Evolutionary conservation across 148 eudicot species (phyloP).

Genomic region (Rhododendron ferrugineum): DNA sequence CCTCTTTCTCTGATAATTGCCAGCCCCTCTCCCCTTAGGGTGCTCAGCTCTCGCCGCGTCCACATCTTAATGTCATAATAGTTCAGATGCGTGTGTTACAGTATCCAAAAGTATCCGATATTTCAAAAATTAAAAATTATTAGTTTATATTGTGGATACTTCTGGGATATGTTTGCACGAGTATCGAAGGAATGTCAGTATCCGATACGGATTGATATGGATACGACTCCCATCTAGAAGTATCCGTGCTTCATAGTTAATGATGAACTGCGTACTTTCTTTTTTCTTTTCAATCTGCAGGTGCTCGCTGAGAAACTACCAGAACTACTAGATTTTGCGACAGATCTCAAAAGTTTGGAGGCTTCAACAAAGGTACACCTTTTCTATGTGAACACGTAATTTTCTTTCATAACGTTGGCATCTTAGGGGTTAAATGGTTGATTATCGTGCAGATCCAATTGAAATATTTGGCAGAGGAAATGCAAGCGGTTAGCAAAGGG

Average conservation of each 20-base stretch:
- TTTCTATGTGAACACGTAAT: background rate
- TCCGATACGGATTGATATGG: too few species aligned
- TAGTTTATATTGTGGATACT: too few species aligned
- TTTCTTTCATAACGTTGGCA: slow-evolving; percentile 2
- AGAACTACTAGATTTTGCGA: slow-evolving; percentile 71
- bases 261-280: background rate
- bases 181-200: too few species aligned
- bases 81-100: too few species aligned
- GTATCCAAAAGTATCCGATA: too few species aligned
- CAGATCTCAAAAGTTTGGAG: slow-evolving; percentile 73
- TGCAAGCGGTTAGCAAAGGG: slow-evolving; percentile 85
- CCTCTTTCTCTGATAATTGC: background rate
- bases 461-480: slow-evolving; percentile 83
- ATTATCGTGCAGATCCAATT: slow-evolving; percentile 60
- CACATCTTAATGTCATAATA: too few species aligned
- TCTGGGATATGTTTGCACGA: too few species aligned
- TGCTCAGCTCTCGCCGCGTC: background rate
- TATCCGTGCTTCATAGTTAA: too few species aligned
- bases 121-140: too few species aligned
- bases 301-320: slow-evolving; percentile 81
- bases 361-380: slow-evolving; percentile 68
- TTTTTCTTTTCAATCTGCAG: slow-evolving; percentile 23
- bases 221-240: too few species aligned
- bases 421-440: slow-evolving; percentile 5
- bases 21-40: background rate